Percentiles rank a stretch among this genome's conserved stretches.
phyloP scores from a whole-genome alignment of 2,329 filamentous ascomycete genomes.

The Thielaviopsis musarum region DNA sequence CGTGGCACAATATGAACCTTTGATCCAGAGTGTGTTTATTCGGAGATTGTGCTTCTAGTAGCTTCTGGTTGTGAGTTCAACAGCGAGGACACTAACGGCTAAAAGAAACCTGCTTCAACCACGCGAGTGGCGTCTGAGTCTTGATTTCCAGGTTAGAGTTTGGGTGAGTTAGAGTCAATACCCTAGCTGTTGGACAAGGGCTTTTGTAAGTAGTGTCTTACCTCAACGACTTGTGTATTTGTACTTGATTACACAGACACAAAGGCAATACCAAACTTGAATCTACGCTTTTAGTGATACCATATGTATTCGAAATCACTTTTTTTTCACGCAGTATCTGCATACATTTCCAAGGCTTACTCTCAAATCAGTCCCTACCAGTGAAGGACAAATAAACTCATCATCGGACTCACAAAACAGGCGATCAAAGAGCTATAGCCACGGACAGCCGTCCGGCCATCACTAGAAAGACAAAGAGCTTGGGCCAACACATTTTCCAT shows the following conservation, averaged over 20 bases:
- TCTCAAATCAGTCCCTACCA: not conserved
- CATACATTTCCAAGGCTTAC: not conserved
- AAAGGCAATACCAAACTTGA: too few species aligned
- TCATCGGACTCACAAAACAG: not conserved
- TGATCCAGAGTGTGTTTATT: not conserved
- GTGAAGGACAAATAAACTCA: not conserved
- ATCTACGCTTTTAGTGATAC: too few species aligned
- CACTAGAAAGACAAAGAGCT: not conserved
- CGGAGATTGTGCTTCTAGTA: not conserved
- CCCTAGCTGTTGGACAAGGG: not conserved
- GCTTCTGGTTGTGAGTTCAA: too few species aligned
- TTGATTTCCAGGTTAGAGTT: not conserved
- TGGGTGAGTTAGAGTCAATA: too few species aligned
- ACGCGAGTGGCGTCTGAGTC: not conserved
- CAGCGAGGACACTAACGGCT: not conserved
- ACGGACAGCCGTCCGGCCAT: not conserved
- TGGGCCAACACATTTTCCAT: not conserved
- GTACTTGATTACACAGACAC: too few species aligned
- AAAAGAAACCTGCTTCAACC: not conserved
- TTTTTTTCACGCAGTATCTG: not conserved
- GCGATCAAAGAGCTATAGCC: not conserved
- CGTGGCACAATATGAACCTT: not conserved
- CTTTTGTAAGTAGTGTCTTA: not conserved
- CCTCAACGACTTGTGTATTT: not conserved
- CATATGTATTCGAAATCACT: too few species aligned